These are phyloP conservation scores for Elsinoe necatrix DNA, from an alignment of 2,329 filamentous ascomycete genomes.

Conservation along the genomic window DNA sequence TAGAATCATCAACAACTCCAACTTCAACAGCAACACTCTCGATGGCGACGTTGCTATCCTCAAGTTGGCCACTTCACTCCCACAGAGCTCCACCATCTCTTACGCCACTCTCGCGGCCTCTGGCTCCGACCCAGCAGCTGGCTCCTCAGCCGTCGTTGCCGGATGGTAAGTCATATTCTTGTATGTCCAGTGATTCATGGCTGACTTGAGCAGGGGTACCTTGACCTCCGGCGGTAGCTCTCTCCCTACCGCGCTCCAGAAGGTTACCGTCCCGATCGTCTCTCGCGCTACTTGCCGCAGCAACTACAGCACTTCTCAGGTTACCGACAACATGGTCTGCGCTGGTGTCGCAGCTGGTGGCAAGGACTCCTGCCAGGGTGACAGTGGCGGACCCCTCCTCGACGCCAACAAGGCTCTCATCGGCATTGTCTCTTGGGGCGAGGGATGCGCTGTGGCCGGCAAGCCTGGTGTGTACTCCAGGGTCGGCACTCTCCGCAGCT, in stretches of 20 bases:
- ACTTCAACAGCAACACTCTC: constrained; percentile 5
- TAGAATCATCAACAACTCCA: constrained; percentile 3
- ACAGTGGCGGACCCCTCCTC: constrained; percentile 1
- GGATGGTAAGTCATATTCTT: background rate
- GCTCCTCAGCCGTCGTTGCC: background rate
- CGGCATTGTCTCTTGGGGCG: constrained; percentile 4
- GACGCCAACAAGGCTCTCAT: constrained; percentile 1
- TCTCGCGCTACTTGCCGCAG: background rate
- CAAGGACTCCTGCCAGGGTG: constrained; percentile 12
- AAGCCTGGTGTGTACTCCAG: constrained; percentile 10
- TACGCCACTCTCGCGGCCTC: background rate
- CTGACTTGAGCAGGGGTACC: background rate
- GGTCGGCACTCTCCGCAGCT: background rate
- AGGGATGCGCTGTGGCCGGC: constrained; percentile 1
- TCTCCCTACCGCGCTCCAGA: background rate
- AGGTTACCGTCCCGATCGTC: constrained; percentile 1
- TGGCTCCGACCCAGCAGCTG: background rate
- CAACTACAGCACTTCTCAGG: constrained; percentile 1
- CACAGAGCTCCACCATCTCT: constrained; percentile 2
- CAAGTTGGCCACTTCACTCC: background rate
- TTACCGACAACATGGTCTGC: constrained; percentile 9
- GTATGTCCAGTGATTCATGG: background rate
- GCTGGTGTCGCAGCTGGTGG: background rate
- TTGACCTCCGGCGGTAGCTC: background rate
- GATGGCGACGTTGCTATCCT: constrained; percentile 7